phyloP scores from a whole-genome alignment of 176 grass and related monocot genomes.

The Carex kokanica region DNA sequence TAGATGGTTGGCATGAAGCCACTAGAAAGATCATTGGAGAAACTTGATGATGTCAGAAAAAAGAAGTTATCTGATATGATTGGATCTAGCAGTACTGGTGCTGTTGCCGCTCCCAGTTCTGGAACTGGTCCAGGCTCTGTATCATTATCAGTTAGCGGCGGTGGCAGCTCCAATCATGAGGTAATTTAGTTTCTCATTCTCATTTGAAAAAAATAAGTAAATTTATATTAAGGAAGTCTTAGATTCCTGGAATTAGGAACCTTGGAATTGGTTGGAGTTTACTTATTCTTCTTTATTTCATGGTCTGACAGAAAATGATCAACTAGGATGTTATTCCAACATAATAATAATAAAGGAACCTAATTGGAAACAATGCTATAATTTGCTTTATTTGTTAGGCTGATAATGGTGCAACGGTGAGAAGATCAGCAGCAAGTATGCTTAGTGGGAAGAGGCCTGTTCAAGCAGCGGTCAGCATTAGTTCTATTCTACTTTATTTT shows the following conservation, averaged over 20 bases:
- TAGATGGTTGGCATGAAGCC: conserved; percentile 99
- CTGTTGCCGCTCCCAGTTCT: conserved; percentile 42
- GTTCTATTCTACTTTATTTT: conserved; percentile 21
- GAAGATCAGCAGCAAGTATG: conserved; percentile 97
- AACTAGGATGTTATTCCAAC: neutral
- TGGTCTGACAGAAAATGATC: neutral
- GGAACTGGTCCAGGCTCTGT: conserved; percentile 66
- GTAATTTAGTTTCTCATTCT: conserved; percentile 37
- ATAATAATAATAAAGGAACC: conserved; percentile 3
- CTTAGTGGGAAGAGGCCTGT: conserved; percentile 84
- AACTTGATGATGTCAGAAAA: conserved; percentile 96
- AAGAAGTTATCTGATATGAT: conserved; percentile 99
- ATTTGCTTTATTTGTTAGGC: conserved; percentile 39
- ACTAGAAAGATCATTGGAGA: conserved; percentile 88
- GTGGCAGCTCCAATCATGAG: conserved; percentile 47
- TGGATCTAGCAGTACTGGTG: conserved; percentile 42
- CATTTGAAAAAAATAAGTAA: neutral
- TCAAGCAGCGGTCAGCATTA: conserved; percentile 45
- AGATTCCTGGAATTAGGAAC: neutral
- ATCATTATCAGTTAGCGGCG: conserved; percentile 39
- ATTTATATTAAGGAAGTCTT: neutral
- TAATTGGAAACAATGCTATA: neutral
- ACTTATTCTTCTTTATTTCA: neutral
- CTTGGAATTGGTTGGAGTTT: neutral
- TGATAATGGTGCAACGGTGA: conserved; percentile 57